Evolutionary conservation across 2,329 filamentous ascomycete species (phyloP).

Genomic region (Trichoderma citrinoviride): DNA sequence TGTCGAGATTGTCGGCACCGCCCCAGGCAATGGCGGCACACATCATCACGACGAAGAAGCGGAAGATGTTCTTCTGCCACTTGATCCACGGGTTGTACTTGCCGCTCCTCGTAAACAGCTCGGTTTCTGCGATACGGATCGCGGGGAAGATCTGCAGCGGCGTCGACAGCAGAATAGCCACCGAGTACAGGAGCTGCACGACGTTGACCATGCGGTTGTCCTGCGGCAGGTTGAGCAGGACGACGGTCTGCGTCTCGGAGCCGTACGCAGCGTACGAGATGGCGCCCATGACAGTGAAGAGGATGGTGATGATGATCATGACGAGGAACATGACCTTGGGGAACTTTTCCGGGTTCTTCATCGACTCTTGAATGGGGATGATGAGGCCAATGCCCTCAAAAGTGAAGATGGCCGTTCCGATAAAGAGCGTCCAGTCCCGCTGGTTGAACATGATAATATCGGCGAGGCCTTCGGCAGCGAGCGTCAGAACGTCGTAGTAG

Average conservation of each 20-base stretch:
- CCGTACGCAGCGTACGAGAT: conserved; percentile 96
- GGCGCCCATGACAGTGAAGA: conserved; percentile 89
- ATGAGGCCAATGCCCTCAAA: conserved; percentile 97
- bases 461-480: conserved; percentile 70
- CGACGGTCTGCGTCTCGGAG: conserved; percentile 91
- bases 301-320: conserved; percentile 90
- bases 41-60: conserved; percentile 85
- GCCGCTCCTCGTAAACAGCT: conserved; percentile 86
- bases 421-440: conserved; percentile 93
- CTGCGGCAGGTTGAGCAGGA: conserved; percentile 93
- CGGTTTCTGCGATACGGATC: conserved; percentile 93
- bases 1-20: conserved; percentile 89
- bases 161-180: conserved; percentile 93
- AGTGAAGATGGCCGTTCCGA: conserved; percentile 97
- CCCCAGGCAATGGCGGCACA: conserved; percentile 89
- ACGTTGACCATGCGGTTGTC: conserved; percentile 93
- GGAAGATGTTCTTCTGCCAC: conserved; percentile 98
- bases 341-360: conserved; percentile 89
- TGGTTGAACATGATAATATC: conserved; percentile 91
- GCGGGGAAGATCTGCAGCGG: conserved; percentile 96
- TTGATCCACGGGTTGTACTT: conserved; percentile 99
- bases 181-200: conserved; percentile 95
- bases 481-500: conserved; percentile 88
- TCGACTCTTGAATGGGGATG: conserved; percentile 96
- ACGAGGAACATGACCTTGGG: conserved; percentile 82